Evolutionary conservation across 192 early-diverging fungal genomes (phyloP).

Genomic region (Phycomyces blakesleeanus): DNA sequence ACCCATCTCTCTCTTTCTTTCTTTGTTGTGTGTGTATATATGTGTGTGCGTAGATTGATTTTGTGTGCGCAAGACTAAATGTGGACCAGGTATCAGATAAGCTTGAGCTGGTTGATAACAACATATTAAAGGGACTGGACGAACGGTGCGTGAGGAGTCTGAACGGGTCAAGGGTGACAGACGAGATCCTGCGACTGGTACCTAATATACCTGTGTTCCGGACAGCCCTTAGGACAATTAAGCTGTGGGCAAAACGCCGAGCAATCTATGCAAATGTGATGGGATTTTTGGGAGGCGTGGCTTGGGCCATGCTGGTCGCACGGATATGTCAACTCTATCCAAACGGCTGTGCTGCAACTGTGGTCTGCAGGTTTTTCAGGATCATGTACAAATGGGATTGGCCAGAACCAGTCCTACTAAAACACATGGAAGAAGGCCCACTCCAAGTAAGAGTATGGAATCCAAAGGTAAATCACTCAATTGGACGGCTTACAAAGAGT

Average conservation of each 20-base stretch:
- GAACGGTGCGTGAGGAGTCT: conserved; percentile 82
- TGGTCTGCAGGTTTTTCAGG: conserved; percentile 86
- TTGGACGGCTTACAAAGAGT: neutral
- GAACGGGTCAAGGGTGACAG: conserved; percentile 96
- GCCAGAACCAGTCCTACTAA: conserved; percentile 91
- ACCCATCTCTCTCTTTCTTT: too few relatives aligned
- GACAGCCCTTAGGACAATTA: conserved; percentile 88
- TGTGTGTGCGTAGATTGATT: conserved; percentile 78
- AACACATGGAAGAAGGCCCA: conserved; percentile 84
- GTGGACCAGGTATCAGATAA: conserved; percentile 74
- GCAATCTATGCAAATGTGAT: conserved; percentile 95
- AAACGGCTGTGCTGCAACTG: conserved; percentile 82
- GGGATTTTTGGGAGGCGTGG: conserved; percentile 98
- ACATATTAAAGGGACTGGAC: conserved; percentile 80
- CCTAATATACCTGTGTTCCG: conserved; percentile 88
- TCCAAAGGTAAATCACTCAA: conserved; percentile 54
- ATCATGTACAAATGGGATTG: conserved; percentile 90
- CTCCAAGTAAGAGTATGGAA: conserved; percentile 92
- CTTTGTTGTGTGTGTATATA: too few relatives aligned
- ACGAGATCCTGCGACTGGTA: conserved; percentile 94
- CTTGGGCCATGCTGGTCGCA: conserved; percentile 97
- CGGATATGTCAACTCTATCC: conserved; percentile 94
- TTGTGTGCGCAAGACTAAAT: conserved; percentile 81
- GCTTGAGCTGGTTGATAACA: conserved; percentile 82
- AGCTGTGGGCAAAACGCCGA: conserved; percentile 92